phyloP scores from a whole-genome alignment of 441 rosid genomes.

The Kokia cookei region DNA sequence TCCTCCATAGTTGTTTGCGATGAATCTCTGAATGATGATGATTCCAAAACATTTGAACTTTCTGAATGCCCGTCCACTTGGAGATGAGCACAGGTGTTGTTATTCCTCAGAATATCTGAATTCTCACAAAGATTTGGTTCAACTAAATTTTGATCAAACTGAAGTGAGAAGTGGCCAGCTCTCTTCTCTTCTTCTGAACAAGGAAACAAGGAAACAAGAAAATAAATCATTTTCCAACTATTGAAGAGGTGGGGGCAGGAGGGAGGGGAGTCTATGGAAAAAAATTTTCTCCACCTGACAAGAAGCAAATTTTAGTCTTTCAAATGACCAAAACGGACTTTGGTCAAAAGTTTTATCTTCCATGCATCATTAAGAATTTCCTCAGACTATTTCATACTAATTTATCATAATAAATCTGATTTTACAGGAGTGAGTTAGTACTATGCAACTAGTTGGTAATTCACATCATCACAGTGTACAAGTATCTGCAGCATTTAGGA shows the following conservation, averaged over 20 bases:
- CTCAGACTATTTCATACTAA: neutral
- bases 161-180: conserved; percentile 40
- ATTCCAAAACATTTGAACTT: conserved; percentile 12
- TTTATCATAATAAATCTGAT: neutral
- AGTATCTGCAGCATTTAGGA: neutral
- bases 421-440: neutral
- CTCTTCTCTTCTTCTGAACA: conserved; percentile 56
- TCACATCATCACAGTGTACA: neutral
- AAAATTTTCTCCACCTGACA: neutral
- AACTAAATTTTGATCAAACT: conserved; percentile 31
- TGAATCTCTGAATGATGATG: conserved; percentile 10
- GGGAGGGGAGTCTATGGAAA: too few species aligned
- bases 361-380: neutral
- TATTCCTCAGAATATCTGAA: conserved; percentile 9
- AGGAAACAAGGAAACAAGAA: conserved; percentile 9
- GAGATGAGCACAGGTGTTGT: neutral
- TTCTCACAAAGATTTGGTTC: conserved; percentile 16
- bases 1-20: neutral
- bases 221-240: neutral
- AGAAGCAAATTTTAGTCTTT: neutral
- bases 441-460: neutral
- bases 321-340: neutral
- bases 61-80: conserved; percentile 3
- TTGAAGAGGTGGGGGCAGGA: neutral
- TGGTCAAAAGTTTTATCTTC: neutral